Conservation (phyloP, 208 protist genomes). For the Naegleria gruberi region DNA sequence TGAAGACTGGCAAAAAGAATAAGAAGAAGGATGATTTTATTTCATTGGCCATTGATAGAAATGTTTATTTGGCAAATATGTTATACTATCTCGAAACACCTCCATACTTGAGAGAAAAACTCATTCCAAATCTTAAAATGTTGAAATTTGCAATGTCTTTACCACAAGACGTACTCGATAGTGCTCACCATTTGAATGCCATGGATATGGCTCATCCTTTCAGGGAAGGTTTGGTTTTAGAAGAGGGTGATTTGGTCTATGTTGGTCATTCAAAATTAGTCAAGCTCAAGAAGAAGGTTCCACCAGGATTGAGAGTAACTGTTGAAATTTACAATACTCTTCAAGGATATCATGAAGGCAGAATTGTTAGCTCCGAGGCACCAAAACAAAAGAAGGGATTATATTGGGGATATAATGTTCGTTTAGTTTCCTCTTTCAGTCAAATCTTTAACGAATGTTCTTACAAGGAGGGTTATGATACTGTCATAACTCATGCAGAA, state of each 20-base stretch:
- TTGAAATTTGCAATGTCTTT: background rate
- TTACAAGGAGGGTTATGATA: conserved; percentile 2
- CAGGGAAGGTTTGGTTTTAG: background rate
- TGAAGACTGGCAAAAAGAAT: background rate
- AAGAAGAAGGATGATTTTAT: background rate
- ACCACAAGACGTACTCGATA: background rate
- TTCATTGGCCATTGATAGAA: background rate
- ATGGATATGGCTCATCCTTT: background rate
- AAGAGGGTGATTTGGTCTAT: background rate
- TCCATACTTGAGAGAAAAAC: background rate
- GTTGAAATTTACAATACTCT: background rate
- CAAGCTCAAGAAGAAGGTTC: background rate
- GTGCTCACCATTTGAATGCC: background rate
- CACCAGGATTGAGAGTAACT: conserved; percentile 11
- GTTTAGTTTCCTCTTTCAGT: background rate
- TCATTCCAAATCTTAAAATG: background rate
- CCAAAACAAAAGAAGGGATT: conserved; percentile 16
- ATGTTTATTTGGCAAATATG: conserved; percentile 3
- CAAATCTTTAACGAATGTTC: background rate
- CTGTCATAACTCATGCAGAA: background rate
- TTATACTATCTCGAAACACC: conserved; percentile 9
- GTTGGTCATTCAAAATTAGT: background rate
- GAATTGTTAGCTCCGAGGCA: background rate
- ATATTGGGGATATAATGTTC: conserved; percentile 17
- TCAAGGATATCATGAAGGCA: background rate